These are phyloP conservation scores for Botrytis hyacinthi DNA, from an alignment of 2,329 filamentous ascomycete genomes.

Conservation along the genomic window DNA sequence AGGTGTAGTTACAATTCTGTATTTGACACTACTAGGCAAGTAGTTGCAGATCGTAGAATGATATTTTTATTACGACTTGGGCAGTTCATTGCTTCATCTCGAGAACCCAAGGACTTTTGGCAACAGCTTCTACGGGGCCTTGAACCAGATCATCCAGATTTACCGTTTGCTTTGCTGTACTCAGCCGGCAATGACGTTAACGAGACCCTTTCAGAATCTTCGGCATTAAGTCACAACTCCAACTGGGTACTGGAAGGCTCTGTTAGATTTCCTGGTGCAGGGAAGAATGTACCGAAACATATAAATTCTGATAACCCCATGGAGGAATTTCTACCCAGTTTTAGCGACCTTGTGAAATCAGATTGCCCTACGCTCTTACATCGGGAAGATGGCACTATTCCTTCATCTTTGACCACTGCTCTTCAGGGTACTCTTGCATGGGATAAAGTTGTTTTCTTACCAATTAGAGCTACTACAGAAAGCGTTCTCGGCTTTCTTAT, in stretches of 20 bases:
- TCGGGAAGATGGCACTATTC: conserved; percentile 5
- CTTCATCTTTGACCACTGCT: neutral
- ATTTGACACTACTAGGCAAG: conserved; percentile 75
- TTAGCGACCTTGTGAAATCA: conserved; percentile 4
- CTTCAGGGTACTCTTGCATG: neutral
- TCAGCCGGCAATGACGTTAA: conserved; percentile 63
- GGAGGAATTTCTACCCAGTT: conserved; percentile 12
- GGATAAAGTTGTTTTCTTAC: conserved; percentile 10
- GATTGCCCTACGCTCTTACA: conserved; percentile 12
- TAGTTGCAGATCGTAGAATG: conserved; percentile 74
- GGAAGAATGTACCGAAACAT: conserved; percentile 9
- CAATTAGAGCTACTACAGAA: conserved; percentile 54
- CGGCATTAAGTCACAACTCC: conserved; percentile 24
- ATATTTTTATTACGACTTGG: conserved; percentile 72
- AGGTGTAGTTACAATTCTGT: conserved; percentile 55
- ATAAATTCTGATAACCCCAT: neutral
- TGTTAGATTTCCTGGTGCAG: conserved; percentile 22
- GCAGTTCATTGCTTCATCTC: conserved; percentile 69
- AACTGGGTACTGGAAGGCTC: conserved; percentile 30
- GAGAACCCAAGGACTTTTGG: conserved; percentile 73
- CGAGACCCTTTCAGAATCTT: conserved; percentile 29
- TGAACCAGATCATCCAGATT: conserved; percentile 69
- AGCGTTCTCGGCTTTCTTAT: conserved; percentile 75
- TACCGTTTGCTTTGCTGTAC: conserved; percentile 74
- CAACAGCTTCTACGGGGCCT: conserved; percentile 63